Evolutionary conservation across 2,329 filamentous ascomycete species (phyloP), one percentile per base, ranked within the genome.

Genomic region (Esteya vermicola): DNA sequence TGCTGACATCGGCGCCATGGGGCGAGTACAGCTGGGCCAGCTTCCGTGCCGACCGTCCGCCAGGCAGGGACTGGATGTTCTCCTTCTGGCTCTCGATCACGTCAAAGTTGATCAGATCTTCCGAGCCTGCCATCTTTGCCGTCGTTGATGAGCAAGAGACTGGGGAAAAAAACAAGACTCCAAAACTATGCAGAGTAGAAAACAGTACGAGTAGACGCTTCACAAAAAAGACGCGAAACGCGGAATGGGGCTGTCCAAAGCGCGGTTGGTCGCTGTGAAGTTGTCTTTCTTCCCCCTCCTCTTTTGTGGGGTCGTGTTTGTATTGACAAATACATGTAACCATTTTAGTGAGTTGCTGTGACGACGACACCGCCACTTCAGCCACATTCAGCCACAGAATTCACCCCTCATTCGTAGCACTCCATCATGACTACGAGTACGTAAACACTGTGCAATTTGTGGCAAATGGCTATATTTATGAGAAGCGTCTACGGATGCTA

Each of bases 81-180:
- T 98, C 91, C 63, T 98, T 98, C 52, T 95, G 88, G 35, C 75
- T 76, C 63, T 98, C 91, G 61, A 98, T 95, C 47, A 95, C 74
- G 52, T 93, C 83, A 64, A 98, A 96, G 63, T 77, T 64, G 55
- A 80, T 75, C 30, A 75, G 59, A 49, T 79, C 72, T 44, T 62
- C 60, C 7, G 43, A 42, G 26, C 27, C 42, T 16, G 44, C 46
- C 46, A 49, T 49, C 9, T n/a, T 48, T 26, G 39, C 28, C 9
- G 20, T 19, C 28, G n/a, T 23, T 34, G 23, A 22, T n/a, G 18
- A 23, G 9, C 7, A 22, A 31, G 30, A 28, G 33, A 32, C n/a
- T n/a, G n/a, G n/a, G 22, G 31, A 33, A 19, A 20, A 21, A 25
- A 34, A 32, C 8, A 14, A 27, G 10, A 33, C 32, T 16, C 20